Evolutionary conservation across 2,329 filamentous ascomycete genomes (phyloP), one percentile per base, ranked within the genome.

Genomic region (Basipetospora chlamydospora): DNA sequence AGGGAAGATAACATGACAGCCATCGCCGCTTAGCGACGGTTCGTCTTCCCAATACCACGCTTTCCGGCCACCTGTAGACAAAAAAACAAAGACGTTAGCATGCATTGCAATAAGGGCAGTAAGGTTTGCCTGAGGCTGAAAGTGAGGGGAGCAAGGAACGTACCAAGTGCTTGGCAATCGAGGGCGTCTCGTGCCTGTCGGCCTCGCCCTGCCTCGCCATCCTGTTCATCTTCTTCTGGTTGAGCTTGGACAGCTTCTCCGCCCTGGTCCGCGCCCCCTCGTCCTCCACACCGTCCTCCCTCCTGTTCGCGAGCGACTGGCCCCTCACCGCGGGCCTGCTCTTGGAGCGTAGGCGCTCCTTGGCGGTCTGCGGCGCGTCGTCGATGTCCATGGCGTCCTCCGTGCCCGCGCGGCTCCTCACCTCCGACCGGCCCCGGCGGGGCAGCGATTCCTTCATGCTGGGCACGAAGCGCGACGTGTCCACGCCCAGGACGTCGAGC

Each of bases 161-260:
- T 70, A 93, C 80, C 73, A 98, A 68, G 64, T 96, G 90, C 66
- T 93, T 98, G 43, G 78, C 74, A 59, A 93, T 62, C 37, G 82
- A 71, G 26, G 82, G 81, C 39, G 78, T 78, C 43, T 77, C 76
- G 63, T 96, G 88, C 55, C 92, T 77, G 69, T 98, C 90, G 43
- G 80, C 87, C 66, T 98, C 90, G 68, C 90, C 90, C 69, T 92
- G 84, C 58, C 87, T 78, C 30, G 90, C 90, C 80, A 92, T 90
- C 46, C 88, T 76, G 67, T 98, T 98, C 86, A 92, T 95, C 74
- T 86, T 88, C 71, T 88, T 86, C 77, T 98, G 92, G 50, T 78
- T 71, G 55, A 98, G 63, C 71, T 94, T 96, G 54, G 77, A 71
- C 55, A 92, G 66, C 51, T 80, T 77, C 59, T 94, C 87, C 26